Conservation (phyloP, 2,329 filamentous ascomycete genomes). For the Calonectria hawksworthii region DNA sequence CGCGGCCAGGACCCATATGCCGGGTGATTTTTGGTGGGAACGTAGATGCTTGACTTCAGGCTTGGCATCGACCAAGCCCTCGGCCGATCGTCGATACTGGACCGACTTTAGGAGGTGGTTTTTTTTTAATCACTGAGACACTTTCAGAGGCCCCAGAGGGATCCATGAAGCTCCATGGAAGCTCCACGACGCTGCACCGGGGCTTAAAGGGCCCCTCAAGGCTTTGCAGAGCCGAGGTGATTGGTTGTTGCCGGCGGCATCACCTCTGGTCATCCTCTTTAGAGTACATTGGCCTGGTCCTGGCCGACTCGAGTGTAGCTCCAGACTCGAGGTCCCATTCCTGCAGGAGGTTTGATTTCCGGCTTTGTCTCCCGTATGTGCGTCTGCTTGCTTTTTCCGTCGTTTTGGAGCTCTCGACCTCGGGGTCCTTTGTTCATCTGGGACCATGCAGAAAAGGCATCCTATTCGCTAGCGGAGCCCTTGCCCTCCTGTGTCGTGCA, state of each 20-base stretch:
- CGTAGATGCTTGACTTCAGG: slow-evolving; percentile 1
- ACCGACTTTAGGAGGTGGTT: neutral
- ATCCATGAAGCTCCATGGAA: slow-evolving; percentile 1
- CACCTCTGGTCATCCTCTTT: neutral
- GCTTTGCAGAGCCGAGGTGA: neutral
- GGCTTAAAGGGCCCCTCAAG: slow-evolving; percentile 1
- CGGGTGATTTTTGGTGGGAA: slow-evolving; percentile 13
- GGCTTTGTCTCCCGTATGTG: neutral
- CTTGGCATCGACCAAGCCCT: slow-evolving; percentile 18
- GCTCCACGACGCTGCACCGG: slow-evolving; percentile 2
- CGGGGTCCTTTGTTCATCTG: slow-evolving; percentile 21
- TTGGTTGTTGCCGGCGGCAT: slow-evolving; percentile 23
- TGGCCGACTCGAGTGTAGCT: neutral
- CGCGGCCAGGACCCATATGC: slow-evolving; percentile 8
- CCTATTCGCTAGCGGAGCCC: slow-evolving; percentile 38
- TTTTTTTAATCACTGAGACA: slow-evolving; percentile 9
- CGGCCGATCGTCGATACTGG: slow-evolving; percentile 8
- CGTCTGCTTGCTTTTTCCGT: slow-evolving; percentile 20
- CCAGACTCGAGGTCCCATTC: slow-evolving; percentile 4
- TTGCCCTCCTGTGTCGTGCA: slow-evolving; percentile 46
- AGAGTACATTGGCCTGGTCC: neutral
- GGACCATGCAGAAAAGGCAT: slow-evolving; percentile 37
- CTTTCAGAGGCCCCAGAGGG: neutral
- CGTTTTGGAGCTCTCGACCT: slow-evolving; percentile 18
- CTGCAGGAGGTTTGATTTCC: slow-evolving; percentile 16